These are phyloP conservation scores for Aspergillus indologenus DNA, from an alignment of 495 filamentous ascomycete species.

Conservation along the genomic window DNA sequence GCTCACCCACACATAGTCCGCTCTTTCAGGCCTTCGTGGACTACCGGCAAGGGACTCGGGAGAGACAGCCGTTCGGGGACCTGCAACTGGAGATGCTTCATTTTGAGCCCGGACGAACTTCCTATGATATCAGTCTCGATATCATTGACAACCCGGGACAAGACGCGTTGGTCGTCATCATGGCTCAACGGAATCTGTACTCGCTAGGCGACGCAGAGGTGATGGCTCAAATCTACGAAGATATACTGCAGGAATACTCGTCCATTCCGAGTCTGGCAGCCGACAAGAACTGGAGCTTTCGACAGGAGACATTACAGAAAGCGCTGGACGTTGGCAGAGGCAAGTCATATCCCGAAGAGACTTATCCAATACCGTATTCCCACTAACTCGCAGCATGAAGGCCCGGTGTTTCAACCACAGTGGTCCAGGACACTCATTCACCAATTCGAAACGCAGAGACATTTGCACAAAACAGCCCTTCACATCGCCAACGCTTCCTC, in stretches of 20 bases:
- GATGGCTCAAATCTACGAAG: conserved; percentile 7
- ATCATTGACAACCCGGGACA: conserved; percentile 23
- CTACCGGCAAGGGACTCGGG: conserved; percentile 25
- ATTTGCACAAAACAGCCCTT: conserved; percentile 10
- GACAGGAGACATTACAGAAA: no score
- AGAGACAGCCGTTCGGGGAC: conserved; percentile 13
- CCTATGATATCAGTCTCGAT: conserved; percentile 25
- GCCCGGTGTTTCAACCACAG: no score
- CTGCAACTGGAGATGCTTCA: no score
- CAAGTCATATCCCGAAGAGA: no score
- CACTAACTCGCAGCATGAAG: no score
- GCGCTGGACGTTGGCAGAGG: no score
- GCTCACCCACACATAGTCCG: conserved; percentile 20
- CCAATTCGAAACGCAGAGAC: background rate
- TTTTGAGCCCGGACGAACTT: background rate
- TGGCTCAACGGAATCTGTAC: conserved; percentile 8
- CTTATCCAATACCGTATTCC: no score
- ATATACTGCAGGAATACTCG: no score
- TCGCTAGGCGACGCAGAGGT: background rate
- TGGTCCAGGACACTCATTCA: no score
- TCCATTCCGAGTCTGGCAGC: no score
- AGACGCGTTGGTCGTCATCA: conserved; percentile 2
- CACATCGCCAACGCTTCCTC: conserved; percentile 7
- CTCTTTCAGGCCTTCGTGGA: conserved; percentile 34
- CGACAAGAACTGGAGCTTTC: no score